Evolutionary conservation across 2,329 filamentous ascomycete genomes (phyloP).

Genomic region (Apiospora kogelbergensis): DNA sequence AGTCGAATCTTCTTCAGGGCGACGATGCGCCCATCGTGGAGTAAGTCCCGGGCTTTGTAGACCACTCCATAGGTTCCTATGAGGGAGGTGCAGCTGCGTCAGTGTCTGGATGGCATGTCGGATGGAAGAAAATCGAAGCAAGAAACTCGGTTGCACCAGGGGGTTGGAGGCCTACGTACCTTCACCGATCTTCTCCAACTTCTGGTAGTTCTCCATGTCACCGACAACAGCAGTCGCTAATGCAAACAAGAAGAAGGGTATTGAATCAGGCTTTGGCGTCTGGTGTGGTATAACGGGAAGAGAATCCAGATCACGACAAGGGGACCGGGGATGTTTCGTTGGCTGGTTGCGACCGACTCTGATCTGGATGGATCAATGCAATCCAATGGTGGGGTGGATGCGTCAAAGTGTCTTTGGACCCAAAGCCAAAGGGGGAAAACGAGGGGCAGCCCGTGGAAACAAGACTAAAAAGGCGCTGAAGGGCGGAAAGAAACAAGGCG

Average conservation of each 20-base stretch:
- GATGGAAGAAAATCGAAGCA: not conserved
- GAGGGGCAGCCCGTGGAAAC: constrained; percentile 4
- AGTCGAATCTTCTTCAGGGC: constrained; percentile 94
- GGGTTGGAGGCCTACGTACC: constrained; percentile 54
- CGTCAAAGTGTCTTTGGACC: not conserved
- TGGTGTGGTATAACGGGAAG: not conserved
- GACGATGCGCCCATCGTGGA: constrained; percentile 79
- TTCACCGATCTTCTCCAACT: constrained; percentile 95
- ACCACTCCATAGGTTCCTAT: constrained; percentile 91
- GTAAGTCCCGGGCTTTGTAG: constrained; percentile 88
- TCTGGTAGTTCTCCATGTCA: constrained; percentile 91
- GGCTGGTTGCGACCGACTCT: constrained; percentile 1
- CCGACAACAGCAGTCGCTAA: constrained; percentile 10
- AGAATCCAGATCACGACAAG: not conserved
- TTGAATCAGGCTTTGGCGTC: not conserved
- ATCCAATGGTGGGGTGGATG: not conserved
- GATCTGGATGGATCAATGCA: not conserved
- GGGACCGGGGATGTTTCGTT: not conserved
- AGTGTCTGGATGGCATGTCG: constrained; percentile 1
- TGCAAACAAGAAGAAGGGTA: constrained; percentile 10
- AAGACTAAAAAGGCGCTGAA: not conserved
- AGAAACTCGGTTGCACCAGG: not conserved
- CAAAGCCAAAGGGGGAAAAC: not conserved
- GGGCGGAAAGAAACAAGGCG: not conserved
- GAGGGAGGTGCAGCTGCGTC: not conserved